Evolutionary conservation across 495 filamentous ascomycete genomes (phyloP).

Genomic region (Aspergillus conjunctus): DNA sequence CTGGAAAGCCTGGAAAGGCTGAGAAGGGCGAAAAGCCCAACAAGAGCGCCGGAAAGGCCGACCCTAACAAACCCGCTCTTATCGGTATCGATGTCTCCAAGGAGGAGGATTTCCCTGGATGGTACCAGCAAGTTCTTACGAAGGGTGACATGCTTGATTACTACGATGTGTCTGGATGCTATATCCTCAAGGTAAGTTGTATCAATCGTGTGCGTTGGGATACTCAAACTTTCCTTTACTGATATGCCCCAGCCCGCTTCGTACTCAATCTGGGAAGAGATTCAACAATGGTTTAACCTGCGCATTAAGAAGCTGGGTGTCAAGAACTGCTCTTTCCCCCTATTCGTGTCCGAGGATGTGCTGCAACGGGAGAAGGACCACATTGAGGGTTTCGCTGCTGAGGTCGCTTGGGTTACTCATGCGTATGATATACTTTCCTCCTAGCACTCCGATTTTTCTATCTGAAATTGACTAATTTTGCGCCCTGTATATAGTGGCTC

Average conservation of each 20-base stretch:
- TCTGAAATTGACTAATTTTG: not conserved
- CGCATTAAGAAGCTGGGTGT: slow-evolving; percentile 88
- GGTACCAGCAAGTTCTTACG: slow-evolving; percentile 94
- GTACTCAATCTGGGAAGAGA: slow-evolving; percentile 90
- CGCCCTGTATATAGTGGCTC: slow-evolving; percentile 54
- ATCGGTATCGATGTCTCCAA: slow-evolving; percentile 88
- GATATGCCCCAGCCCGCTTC: slow-evolving; percentile 59
- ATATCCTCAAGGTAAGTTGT: slow-evolving; percentile 73
- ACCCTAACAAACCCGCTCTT: slow-evolving; percentile 62
- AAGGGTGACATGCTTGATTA: slow-evolving; percentile 96
- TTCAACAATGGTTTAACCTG: slow-evolving; percentile 85
- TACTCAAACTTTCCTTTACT: slow-evolving; percentile 14
- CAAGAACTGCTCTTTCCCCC: slow-evolving; percentile 91
- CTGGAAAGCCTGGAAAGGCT: slow-evolving; percentile 34
- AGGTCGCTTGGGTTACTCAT: slow-evolving; percentile 98
- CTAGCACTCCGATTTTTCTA: not conserved
- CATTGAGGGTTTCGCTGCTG: slow-evolving; percentile 94
- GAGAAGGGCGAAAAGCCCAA: slow-evolving; percentile 48
- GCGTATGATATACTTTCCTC: slow-evolving; percentile 58
- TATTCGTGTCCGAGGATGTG: slow-evolving; percentile 89
- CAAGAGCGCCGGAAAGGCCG: slow-evolving; percentile 45
- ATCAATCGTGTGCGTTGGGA: not conserved
- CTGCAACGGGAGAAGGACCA: slow-evolving; percentile 95
- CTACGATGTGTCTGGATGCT: slow-evolving; percentile 93
- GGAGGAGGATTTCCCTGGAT: slow-evolving; percentile 82